Base-by-base conservation (phyloP, 768 basidiomycete species). In the Leucogyrophana mollusca region DNA sequence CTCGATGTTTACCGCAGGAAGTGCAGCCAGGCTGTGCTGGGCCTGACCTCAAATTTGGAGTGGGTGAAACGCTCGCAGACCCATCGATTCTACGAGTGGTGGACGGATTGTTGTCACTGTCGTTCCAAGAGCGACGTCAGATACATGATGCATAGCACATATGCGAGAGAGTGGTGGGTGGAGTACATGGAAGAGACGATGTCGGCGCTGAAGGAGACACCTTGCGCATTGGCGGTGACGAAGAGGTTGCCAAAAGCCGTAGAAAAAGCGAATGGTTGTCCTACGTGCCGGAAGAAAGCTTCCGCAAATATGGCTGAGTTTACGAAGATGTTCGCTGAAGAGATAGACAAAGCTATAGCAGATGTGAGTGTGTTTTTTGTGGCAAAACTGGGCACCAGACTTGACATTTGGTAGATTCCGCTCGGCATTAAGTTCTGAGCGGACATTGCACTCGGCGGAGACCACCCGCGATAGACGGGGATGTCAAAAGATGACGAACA, bases 91-190 rank as follows among this genome's bases (percentile, higher is more conserved):
- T 59, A 59, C 42, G 47, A 48, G 42, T 62, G 62, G 62, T 64
- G 62, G 60, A 62, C 57, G 33, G 49, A 42, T 34, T 62, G 59
- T 25, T 64, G 62, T 34, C 42, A 39, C 47, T 62, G 60, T 34
- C 16, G 27, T 9, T 54, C 50, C 18, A 61, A 54, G 33, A 51
- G 47, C 9, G 60, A 62, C 11, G 4, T 42, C 6, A 61, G 57
- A 13, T 64, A 56, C 52, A 11, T 64, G 47, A 49, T 56, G 40
- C 52, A 64, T 30, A 51, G 57, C 7, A 34, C 50, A 6, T 62
- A 64, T 27, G 57, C 62, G n/a, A 51, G 62, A 43, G 54, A 50
- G 27, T 64, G 64, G 65, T 66, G 55, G 64, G 61, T 41, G 5
- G 62, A 59, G 35, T 64, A 64, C 44, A 60, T 64, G 62, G 61